A percentile compares a stretch with the other conserved stretches of the same genome.
Conservation (phyloP, 1,139 yeast species). For the Kodamaea anthophila region DNA sequence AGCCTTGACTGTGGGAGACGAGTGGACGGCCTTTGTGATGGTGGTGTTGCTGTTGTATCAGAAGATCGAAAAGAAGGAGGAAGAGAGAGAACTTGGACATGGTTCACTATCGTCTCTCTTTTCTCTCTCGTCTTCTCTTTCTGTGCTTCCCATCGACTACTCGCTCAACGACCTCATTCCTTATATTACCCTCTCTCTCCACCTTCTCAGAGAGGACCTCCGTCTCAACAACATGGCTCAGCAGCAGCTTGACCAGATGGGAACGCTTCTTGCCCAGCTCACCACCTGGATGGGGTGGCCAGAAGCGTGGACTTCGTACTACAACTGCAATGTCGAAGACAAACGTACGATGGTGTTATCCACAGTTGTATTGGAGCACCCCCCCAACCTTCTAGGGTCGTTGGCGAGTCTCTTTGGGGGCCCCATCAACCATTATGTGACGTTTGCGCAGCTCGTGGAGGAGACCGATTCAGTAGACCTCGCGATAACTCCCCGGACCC, state of each 20-base stretch:
- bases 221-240: slow-evolving; percentile 48
- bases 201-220: slow-evolving; percentile 71
- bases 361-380: slow-evolving; percentile 38
- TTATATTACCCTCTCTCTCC: slow-evolving; percentile 62
- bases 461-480: slow-evolving; percentile 59
- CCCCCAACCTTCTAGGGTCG: slow-evolving; percentile 54
- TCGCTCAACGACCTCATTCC: slow-evolving; percentile 48
- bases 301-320: slow-evolving; percentile 55
- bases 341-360: slow-evolving; percentile 20
- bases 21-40: slow-evolving; percentile 59
- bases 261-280: slow-evolving; percentile 53
- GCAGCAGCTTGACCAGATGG: slow-evolving; percentile 34
- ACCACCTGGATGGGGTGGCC: slow-evolving; percentile 75
- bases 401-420: slow-evolving; percentile 45
- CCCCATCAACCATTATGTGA: slow-evolving; percentile 47
- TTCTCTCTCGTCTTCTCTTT: no score
- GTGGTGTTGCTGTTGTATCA: slow-evolving; percentile 39
- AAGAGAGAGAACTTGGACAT: neutral
- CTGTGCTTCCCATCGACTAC: slow-evolving; percentile 22
- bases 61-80: neutral
- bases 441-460: slow-evolving; percentile 63
- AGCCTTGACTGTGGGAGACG: slow-evolving; percentile 40
- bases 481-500: slow-evolving; percentile 59
- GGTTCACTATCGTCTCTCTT: no score
- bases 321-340: slow-evolving; percentile 26